Conservation (phyloP, 495 filamentous ascomycete species). For the Penicillium manginii region DNA sequence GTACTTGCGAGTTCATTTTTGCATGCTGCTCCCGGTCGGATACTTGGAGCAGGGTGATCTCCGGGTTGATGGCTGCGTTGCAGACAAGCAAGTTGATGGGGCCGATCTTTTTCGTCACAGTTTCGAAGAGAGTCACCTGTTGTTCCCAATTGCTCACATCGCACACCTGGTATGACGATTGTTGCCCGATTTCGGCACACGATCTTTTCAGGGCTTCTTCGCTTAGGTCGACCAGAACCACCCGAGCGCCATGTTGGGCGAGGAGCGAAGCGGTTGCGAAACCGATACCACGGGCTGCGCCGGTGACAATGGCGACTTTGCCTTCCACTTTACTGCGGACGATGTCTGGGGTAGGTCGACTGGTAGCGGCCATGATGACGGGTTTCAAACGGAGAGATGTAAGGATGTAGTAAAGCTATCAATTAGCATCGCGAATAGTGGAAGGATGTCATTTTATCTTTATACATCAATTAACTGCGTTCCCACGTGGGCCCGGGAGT, state of each 20-base stretch:
- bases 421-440: neutral
- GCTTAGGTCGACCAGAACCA: slow-evolving; percentile 42
- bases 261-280: slow-evolving; percentile 35
- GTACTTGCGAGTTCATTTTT: slow-evolving; percentile 19
- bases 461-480: neutral
- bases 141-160: slow-evolving; percentile 29
- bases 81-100: slow-evolving; percentile 23
- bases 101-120: slow-evolving; percentile 17
- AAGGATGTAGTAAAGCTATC: neutral
- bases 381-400: neutral
- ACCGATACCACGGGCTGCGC: slow-evolving; percentile 40
- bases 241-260: slow-evolving; percentile 33
- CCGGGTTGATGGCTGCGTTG: slow-evolving; percentile 28
- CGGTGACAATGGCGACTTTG: slow-evolving; percentile 38
- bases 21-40: slow-evolving; percentile 8
- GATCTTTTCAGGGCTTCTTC: slow-evolving; percentile 26
- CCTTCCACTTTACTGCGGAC: slow-evolving; percentile 2
- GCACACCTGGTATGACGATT: slow-evolving; percentile 22
- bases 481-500: slow-evolving; percentile 10
- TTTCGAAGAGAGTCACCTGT: slow-evolving; percentile 20
- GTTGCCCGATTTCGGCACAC: slow-evolving; percentile 15
- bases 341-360: slow-evolving; percentile 12
- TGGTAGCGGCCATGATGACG: slow-evolving; percentile 18
- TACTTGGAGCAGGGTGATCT: slow-evolving; percentile 19
- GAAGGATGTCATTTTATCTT: neutral